Evolutionary conservation across 2,329 filamentous ascomycete species (phyloP), one percentile per base, ranked within the genome.

Genomic region (Neofusicoccum sp.): DNA sequence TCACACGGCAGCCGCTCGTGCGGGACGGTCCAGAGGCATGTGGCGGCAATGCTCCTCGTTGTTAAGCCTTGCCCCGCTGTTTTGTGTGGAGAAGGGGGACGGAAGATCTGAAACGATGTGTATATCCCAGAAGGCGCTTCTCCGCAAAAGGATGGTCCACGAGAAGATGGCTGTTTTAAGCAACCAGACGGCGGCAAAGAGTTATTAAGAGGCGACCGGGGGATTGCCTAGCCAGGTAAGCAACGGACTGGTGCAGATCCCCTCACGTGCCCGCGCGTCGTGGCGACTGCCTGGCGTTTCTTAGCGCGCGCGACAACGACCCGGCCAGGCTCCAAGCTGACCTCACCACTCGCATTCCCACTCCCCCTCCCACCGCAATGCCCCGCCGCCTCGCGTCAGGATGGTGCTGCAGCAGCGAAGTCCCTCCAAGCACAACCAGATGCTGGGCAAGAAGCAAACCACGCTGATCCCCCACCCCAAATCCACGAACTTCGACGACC

Each of bases 371-470:
- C 4, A 12, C 29, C 44, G 39, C 50, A 5, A 47, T 41, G 37
- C 45, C 39, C 43, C 39, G n/a, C 43, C 39, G n/a, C 28, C 2
- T 8, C 14, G 63, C 67, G 33, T 67, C 63, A 65, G 39, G 50
- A 76, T 76, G 73, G 71, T 67, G 28, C 69, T 82, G 68, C 74
- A 76, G 66, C 67, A 72, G 59, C 75, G 74, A 69, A 78, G 72
- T 61, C 70, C 76, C 43, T 79, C 79, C 4, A 78, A 79, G 64
- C 78, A 82, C 66, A 82, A 81, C 70, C 75, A 75, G 43, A 83
- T 83, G 80, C 75, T 79, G 37, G 78, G 78, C n/a, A 62, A 62
- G 36, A 78, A 78, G 64, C 79, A 82, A 66, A 82, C 81, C 70
- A 75, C 74, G 49, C 81, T 83, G 79, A 74, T 79, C 34, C 75